Percentiles rank a stretch among this genome's conserved stretches.
These are phyloP conservation scores for Malus hybrid DNA, from an alignment of 331 rosid species.

Conservation along the genomic window DNA sequence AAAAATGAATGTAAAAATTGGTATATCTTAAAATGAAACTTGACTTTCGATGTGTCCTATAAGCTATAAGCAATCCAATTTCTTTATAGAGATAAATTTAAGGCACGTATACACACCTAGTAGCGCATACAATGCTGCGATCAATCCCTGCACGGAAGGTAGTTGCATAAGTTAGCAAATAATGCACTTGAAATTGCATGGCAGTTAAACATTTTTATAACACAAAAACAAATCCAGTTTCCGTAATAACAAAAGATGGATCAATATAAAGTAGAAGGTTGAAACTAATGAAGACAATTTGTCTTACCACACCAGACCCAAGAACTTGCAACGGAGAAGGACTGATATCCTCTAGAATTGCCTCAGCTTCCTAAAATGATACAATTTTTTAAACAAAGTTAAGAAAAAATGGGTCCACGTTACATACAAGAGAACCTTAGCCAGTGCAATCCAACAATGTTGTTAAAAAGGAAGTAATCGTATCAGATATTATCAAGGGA, in stretches of 20 bases:
- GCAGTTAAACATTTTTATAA: background rate
- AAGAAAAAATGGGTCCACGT: background rate
- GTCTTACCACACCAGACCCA: conserved; percentile 72
- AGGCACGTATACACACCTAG: conserved; percentile 38
- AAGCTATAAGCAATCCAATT: background rate
- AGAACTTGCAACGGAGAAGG: conserved; percentile 64
- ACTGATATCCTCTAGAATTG: conserved; percentile 66
- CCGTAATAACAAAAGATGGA: background rate
- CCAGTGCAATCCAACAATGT: background rate
- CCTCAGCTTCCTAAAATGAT: conserved; percentile 84
- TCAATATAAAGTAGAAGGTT: background rate
- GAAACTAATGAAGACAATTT: conserved; percentile 6
- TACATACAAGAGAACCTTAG: background rate
- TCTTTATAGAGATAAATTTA: background rate
- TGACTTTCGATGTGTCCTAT: too few species aligned
- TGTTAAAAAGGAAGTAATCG: background rate
- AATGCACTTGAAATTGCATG: conserved; percentile 7
- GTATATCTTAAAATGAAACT: too few species aligned
- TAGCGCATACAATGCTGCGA: conserved; percentile 51
- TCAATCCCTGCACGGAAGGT: conserved; percentile 57
- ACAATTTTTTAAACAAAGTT: conserved; percentile 8
- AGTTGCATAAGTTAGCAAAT: conserved; percentile 19
- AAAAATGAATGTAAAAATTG: background rate
- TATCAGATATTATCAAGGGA: background rate
- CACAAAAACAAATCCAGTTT: background rate